Conservation (phyloP, 192 early-diverging fungal species). For the Coemansia sp. region DNA sequence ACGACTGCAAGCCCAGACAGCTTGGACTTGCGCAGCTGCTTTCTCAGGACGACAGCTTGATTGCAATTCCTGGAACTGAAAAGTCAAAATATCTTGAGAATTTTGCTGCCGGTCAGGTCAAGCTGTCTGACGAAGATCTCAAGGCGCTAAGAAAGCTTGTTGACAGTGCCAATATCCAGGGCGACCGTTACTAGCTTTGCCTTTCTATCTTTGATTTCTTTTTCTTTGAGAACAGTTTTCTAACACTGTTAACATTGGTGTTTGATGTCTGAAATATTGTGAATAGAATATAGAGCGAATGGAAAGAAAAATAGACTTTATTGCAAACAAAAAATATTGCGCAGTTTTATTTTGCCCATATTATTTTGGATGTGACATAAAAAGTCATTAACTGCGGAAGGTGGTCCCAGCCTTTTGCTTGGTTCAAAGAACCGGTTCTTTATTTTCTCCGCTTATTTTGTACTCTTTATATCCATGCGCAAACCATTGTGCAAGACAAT, state of each 20-base stretch:
- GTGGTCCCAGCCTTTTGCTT: too few species aligned
- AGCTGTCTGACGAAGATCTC: slow-evolving; percentile 33
- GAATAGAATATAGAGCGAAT: too few species aligned
- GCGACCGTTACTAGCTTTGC: slow-evolving; percentile 33
- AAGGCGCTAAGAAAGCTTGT: slow-evolving; percentile 25
- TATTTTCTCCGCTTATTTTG: background rate
- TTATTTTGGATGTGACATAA: background rate
- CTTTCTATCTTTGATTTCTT: background rate
- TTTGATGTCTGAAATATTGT: too few species aligned
- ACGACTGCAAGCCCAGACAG: slow-evolving; percentile 55
- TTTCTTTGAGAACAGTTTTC: too few species aligned
- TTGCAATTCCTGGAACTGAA: slow-evolving; percentile 63
- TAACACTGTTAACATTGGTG: too few species aligned
- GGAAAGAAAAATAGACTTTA: background rate
- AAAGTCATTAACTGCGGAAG: background rate
- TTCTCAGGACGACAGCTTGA: slow-evolving; percentile 48
- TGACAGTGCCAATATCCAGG: slow-evolving; percentile 30
- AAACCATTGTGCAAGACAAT: background rate
- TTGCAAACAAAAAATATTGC: background rate
- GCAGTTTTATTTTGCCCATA: background rate
- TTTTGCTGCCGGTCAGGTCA: slow-evolving; percentile 27
- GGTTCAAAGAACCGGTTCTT: background rate
- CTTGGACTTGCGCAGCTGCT: slow-evolving; percentile 67
- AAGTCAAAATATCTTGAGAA: slow-evolving; percentile 51
- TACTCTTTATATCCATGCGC: background rate